A percentile compares a stretch with the other conserved stretches of the same genome.
These are phyloP conservation scores for Mycosphaerella sp. DNA, from an alignment of 2,329 filamentous ascomycete genomes.

Conservation along the genomic window DNA sequence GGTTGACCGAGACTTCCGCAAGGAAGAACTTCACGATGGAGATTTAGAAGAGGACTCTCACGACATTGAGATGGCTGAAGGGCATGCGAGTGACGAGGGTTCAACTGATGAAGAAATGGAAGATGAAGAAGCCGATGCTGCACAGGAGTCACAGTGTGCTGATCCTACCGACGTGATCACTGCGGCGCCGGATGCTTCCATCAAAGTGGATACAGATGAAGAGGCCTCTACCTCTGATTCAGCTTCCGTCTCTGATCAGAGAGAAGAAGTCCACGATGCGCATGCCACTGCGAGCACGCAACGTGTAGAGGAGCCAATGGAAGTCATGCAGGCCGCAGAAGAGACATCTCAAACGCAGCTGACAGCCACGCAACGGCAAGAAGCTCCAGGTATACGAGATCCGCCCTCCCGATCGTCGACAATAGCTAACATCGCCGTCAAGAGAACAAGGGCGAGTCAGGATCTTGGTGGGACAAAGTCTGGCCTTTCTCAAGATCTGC, in stretches of 20 bases:
- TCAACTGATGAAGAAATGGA: no score
- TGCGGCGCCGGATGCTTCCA: no score
- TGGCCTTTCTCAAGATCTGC: constrained; percentile 7
- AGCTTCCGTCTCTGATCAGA: no score
- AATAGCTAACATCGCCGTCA: constrained; percentile 7
- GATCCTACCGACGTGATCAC: no score
- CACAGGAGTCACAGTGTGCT: no score
- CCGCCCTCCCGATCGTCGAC: constrained; percentile 1
- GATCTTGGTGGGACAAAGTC: constrained; percentile 8
- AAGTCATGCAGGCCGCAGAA: constrained; percentile 1
- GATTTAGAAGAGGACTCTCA: neutral
- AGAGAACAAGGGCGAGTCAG: constrained; percentile 6
- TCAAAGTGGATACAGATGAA: neutral
- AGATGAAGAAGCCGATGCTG: no score
- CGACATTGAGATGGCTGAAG: no score
- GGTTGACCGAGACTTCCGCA: neutral
- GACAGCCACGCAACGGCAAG: constrained; percentile 4
- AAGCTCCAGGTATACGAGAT: constrained; percentile 7
- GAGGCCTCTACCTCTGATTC: neutral
- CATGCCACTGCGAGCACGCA: neutral
- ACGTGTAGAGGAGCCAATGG: neutral
- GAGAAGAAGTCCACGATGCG: neutral
- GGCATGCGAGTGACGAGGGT: no score
- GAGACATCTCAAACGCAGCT: neutral
- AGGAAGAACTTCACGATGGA: neutral